Percentiles rank a stretch among this genome's conserved stretches.
Conservation (phyloP, 1,284 basidiomycete genomes). For the Tetrapyrgos nigripes region DNA sequence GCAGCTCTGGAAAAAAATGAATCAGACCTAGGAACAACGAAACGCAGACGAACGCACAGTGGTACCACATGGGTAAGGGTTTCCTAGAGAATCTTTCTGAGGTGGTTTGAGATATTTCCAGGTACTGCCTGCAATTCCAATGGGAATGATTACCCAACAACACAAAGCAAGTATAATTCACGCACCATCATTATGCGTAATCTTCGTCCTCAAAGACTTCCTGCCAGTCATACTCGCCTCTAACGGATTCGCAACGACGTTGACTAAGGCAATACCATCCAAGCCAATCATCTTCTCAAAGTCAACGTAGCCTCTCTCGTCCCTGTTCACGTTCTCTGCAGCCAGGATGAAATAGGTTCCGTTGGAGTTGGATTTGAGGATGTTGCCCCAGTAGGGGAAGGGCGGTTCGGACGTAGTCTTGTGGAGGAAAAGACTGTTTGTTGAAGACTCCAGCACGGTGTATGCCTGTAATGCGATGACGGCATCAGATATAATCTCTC, state of each 20-base stretch:
- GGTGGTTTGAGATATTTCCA: conserved; percentile 91
- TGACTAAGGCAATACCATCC: conserved; percentile 95
- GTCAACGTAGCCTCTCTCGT: conserved; percentile 89
- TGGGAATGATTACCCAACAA: conserved; percentile 30
- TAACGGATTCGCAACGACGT: conserved; percentile 85
- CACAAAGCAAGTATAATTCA: not conserved
- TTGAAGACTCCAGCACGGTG: conserved; percentile 94
- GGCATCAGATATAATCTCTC: not conserved
- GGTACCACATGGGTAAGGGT: conserved; percentile 73
- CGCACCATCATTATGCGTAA: conserved; percentile 96
- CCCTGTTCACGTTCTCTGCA: conserved; percentile 89
- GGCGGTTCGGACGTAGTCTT: conserved; percentile 88
- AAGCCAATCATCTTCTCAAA: conserved; percentile 98
- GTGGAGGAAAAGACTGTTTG: conserved; percentile 92
- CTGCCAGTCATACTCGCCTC: conserved; percentile 76
- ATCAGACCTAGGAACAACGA: not conserved
- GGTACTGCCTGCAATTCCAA: conserved; percentile 64
- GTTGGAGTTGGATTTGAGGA: conserved; percentile 98
- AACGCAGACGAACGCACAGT: conserved; percentile 56
- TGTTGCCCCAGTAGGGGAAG: conserved; percentile 85
- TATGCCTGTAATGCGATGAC: conserved; percentile 65
- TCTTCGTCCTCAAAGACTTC: conserved; percentile 86
- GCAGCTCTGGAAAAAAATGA: conserved; percentile 64
- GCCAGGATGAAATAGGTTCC: conserved; percentile 95
- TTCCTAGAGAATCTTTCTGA: conserved; percentile 76